Conservation (phyloP, 2,329 filamentous ascomycete genomes). For the Coniochaeta sp. region DNA sequence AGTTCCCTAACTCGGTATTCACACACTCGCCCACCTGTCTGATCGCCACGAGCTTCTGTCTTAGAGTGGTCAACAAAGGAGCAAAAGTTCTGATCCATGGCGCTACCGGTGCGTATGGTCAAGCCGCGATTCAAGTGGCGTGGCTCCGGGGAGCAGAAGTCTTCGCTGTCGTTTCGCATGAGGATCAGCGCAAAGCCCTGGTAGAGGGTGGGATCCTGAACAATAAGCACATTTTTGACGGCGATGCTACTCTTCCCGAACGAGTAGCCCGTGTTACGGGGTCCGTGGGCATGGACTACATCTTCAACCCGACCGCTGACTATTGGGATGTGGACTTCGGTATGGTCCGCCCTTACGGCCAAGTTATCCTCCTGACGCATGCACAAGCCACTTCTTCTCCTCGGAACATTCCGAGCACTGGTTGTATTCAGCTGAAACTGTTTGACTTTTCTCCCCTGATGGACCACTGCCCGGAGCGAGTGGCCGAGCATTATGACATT, state of each 20-base stretch:
- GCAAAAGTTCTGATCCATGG: constrained; percentile 34
- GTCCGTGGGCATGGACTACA: constrained; percentile 28
- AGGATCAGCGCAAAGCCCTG: constrained; percentile 29
- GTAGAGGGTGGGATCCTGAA: constrained; percentile 9
- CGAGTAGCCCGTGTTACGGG: constrained; percentile 23
- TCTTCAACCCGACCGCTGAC: constrained; percentile 36
- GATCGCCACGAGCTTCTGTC: constrained; percentile 33
- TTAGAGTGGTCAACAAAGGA: constrained; percentile 22
- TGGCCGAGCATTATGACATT: neutral
- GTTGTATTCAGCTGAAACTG: neutral
- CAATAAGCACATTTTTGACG: constrained; percentile 25
- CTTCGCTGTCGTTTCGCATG: constrained; percentile 29
- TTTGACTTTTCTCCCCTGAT: neutral
- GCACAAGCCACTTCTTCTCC: neutral
- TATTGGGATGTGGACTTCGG: constrained; percentile 21
- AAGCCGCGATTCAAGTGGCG: constrained; percentile 34
- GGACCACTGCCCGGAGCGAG: neutral
- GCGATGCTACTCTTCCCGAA: constrained; percentile 5
- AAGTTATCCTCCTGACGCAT: neutral
- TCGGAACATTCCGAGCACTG: neutral
- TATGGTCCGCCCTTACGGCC: constrained; percentile 18
- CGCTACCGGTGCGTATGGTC: constrained; percentile 33
- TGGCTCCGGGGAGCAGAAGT: constrained; percentile 27
- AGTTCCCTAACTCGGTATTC: constrained; percentile 18
- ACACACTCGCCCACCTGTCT: constrained; percentile 6